Base-by-base conservation (phyloP, 345 rosid species). In the Nasturtium officinale region DNA sequence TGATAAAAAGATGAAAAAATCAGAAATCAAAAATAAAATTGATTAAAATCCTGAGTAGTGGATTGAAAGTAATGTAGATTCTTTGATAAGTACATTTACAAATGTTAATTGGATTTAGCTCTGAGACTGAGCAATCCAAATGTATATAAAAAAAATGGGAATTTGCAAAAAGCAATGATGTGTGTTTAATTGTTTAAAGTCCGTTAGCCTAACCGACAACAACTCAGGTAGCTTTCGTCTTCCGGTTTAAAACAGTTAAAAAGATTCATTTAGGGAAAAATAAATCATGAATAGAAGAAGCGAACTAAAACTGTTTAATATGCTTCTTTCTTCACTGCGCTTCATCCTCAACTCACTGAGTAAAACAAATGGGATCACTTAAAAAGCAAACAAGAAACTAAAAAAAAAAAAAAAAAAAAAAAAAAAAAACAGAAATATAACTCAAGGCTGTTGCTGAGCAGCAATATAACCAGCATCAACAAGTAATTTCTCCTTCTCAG, bases 381-480 rank as follows among this genome's bases (percentile, higher is more conserved):
- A 58, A 59, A 57, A 74, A 54, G 32, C 53, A 70, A 74, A 72
- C 51, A 37, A 26, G 53, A 74, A 69, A 70, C 64, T 59, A 55
- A 77, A 25, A 47, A 16, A 28, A 45, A 26, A 35, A 35, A 37
- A 6, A 4, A n/a, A 73, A 4, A 28, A 51, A 73, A 13, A 13
- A 58, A n/a, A 47, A 32, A 70, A 32, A 43, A 33, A n/a, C 26
- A 21, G 11, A 21, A 62, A 29, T 6, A 1, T 37, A 58, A 45
- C 59, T 82, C 79, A 89, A 67, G 98, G 98, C 73, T 92, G 96
- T 52, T 92, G 98, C 74, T 92, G 89, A 33, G 98, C 86, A 82
- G 88, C 96, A 86, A 90, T 79, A 29, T 67, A 92, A 7, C 98
- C 98, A 54, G 98, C 98, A 88, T 92, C 98, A 5, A 90, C 96